Conservation (phyloP, 345 rosid species). For the Arabidopsis arenosa region DNA sequence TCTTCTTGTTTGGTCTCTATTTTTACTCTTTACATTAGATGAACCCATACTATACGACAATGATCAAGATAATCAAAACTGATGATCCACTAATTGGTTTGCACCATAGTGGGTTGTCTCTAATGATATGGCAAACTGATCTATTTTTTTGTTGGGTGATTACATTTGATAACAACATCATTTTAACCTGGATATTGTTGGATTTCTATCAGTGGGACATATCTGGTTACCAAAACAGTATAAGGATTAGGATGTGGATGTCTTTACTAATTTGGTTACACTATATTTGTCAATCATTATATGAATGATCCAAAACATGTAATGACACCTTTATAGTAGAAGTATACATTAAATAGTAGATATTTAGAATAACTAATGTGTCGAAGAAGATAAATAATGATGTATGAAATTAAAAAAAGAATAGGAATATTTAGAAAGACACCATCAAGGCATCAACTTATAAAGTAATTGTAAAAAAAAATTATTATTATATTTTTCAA, state of each 20-base stretch:
- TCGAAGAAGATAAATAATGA: no score
- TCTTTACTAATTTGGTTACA: neutral
- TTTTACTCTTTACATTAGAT: neutral
- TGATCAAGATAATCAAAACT: neutral
- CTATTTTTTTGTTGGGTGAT: neutral
- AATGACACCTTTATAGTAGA: neutral
- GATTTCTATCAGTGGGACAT: neutral
- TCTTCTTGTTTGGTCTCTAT: neutral
- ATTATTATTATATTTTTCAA: no score
- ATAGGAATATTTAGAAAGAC: no score
- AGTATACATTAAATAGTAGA: no score
- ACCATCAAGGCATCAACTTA: no score
- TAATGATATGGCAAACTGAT: neutral
- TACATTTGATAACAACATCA: neutral
- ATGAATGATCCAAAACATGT: neutral
- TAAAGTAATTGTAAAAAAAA: no score
- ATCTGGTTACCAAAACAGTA: neutral
- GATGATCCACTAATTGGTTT: neutral
- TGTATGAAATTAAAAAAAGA: no score
- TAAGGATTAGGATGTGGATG: neutral
- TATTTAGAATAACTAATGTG: no score
- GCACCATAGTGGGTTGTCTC: neutral
- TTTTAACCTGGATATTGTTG: neutral
- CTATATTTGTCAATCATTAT: neutral
- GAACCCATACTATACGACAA: conserved; percentile 2